Evolutionary conservation across 2,329 filamentous ascomycete genomes (phyloP).

Genomic region (Chaetoscypha palmicola): DNA sequence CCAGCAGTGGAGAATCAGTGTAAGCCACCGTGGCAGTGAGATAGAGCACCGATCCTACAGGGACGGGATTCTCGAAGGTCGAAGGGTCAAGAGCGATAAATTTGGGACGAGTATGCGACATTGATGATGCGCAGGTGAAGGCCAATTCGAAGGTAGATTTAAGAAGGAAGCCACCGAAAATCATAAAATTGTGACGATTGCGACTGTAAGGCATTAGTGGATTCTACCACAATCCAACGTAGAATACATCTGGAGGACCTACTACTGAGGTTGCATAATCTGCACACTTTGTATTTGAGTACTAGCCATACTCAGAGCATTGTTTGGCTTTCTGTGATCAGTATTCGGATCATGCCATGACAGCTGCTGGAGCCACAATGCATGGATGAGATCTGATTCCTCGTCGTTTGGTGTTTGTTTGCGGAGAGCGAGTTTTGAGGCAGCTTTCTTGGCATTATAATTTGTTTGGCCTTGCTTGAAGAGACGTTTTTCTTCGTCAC

Average conservation of each 20-base stretch:
- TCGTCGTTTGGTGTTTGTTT: constrained; percentile 62
- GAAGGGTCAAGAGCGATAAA: constrained; percentile 64
- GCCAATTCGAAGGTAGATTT: constrained; percentile 67
- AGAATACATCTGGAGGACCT: background rate
- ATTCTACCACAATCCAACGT: background rate
- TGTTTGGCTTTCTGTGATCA: constrained; percentile 45
- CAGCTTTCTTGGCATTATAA: constrained; percentile 57
- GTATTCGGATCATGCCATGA: constrained; percentile 55
- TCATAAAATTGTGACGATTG: constrained; percentile 66
- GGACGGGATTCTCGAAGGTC: constrained; percentile 66
- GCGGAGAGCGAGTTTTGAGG: constrained; percentile 50
- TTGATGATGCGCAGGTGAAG: constrained; percentile 63
- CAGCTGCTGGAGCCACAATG: constrained; percentile 60
- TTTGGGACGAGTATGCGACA: constrained; percentile 58
- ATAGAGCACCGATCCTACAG: constrained; percentile 64
- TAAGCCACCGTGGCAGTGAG: constrained; percentile 61
- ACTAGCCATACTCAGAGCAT: constrained; percentile 54
- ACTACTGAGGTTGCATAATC: constrained; percentile 66
- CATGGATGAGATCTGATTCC: constrained; percentile 62
- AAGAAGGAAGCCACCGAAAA: constrained; percentile 65
- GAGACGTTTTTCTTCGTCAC: constrained; percentile 52
- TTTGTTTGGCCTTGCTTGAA: constrained; percentile 59
- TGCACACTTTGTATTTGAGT: constrained; percentile 58
- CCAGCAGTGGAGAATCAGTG: constrained; percentile 50
- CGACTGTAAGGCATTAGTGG: too few relatives aligned